phyloP scores from a whole-genome alignment of 768 basidiomycete genomes.

The Collybia nuda region DNA sequence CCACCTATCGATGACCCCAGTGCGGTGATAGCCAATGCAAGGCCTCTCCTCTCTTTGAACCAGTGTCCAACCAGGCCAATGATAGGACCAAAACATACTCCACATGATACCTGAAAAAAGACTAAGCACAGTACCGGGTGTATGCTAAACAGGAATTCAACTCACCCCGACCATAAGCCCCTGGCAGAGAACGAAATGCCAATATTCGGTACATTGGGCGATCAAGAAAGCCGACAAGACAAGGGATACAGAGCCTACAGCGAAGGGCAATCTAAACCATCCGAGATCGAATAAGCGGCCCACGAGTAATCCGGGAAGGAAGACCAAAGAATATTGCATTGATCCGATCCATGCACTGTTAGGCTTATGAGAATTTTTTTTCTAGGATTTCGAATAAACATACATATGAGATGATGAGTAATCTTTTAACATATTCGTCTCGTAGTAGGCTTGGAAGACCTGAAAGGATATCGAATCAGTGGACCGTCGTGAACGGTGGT shows the following conservation, averaged over 20 bases:
- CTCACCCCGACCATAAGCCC: constrained; percentile 58
- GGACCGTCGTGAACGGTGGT: not conserved
- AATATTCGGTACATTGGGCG: constrained; percentile 59
- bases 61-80: constrained; percentile 58
- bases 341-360: constrained; percentile 33
- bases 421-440: constrained; percentile 39
- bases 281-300: constrained; percentile 67
- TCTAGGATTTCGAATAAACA: constrained; percentile 3
- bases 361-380: not conserved
- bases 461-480: constrained; percentile 12
- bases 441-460: constrained; percentile 64
- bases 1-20: constrained; percentile 62
- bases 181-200: constrained; percentile 68
- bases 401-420: constrained; percentile 56
- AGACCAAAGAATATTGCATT: constrained; percentile 45
- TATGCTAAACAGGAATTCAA: constrained; percentile 1
- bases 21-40: constrained; percentile 55
- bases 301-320: constrained; percentile 47
- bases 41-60: constrained; percentile 55
- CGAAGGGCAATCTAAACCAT: constrained; percentile 47
- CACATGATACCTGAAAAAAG: constrained; percentile 13
- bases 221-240: constrained; percentile 50
- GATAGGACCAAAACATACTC: constrained; percentile 44
- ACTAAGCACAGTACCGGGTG: not conserved
- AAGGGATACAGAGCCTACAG: constrained; percentile 41